A percentile compares a stretch with the other conserved stretches of the same genome.
These are phyloP conservation scores for Panaeolus cyanescens DNA, from an alignment of 768 basidiomycete species.

Conservation along the genomic window DNA sequence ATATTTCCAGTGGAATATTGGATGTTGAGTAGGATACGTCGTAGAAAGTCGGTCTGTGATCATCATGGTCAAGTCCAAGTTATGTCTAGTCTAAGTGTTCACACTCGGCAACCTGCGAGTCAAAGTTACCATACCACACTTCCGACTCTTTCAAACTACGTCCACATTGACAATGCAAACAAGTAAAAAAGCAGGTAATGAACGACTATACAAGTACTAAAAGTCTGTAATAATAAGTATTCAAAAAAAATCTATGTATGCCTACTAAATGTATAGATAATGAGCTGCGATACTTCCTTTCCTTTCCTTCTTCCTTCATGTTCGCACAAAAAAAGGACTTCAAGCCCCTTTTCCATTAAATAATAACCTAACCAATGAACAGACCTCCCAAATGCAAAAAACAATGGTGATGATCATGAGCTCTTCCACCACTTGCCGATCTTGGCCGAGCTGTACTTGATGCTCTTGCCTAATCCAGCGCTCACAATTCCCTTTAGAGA, in stretches of 20 bases:
- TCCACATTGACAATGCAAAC: neutral
- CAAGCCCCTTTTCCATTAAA: neutral
- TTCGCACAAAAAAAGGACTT: neutral
- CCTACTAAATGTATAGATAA: neutral
- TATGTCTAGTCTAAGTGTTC: too few relatives aligned
- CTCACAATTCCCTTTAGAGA: conserved; percentile 84
- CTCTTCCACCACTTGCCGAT: conserved; percentile 82
- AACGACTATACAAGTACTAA: neutral
- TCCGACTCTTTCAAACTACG: neutral
- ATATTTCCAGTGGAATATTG: too few relatives aligned
- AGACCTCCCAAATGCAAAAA: neutral
- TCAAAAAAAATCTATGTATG: neutral
- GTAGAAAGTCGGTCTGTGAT: too few relatives aligned
- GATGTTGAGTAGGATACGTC: too few relatives aligned
- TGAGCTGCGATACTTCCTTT: neutral
- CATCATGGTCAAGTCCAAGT: too few relatives aligned
- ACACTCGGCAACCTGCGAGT: neutral
- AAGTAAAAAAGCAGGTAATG: neutral
- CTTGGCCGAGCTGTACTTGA: conserved; percentile 76
- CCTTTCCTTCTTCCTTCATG: too few relatives aligned
- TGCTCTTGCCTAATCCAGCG: conserved; percentile 78
- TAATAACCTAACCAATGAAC: conserved; percentile 1
- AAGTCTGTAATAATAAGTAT: conserved; percentile 1
- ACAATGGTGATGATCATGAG: conserved; percentile 19
- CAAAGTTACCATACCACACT: too few relatives aligned